phyloP scores from a whole-genome alignment of 495 filamentous ascomycete species.

The Penicillium tannophilum region DNA sequence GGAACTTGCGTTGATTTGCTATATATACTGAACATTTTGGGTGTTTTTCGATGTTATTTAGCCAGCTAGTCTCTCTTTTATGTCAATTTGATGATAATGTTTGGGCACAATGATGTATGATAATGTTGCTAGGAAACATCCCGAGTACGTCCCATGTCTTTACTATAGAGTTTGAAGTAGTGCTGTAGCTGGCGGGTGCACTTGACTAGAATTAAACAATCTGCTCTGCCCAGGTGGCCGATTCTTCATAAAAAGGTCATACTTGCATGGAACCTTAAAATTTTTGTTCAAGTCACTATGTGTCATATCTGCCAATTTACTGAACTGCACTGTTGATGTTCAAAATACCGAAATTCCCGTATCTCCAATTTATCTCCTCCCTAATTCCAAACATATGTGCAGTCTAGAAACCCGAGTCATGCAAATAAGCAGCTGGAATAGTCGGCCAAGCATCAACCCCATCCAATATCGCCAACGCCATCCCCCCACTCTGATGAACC shows the following conservation, averaged over 20 bases:
- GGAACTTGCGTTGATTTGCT: constrained; percentile 4
- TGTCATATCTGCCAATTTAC: too few species aligned
- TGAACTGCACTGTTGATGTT: too few species aligned
- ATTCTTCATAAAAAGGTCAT: not conserved
- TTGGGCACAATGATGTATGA: constrained; percentile 1
- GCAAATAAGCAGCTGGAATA: constrained; percentile 31
- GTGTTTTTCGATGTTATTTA: constrained; percentile 15
- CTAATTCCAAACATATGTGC: not conserved
- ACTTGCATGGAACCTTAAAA: not conserved
- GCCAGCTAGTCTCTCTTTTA: constrained; percentile 16
- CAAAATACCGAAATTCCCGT: not conserved
- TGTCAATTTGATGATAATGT: constrained; percentile 11
- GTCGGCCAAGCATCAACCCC: constrained; percentile 59
- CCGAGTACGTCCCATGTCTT: not conserved
- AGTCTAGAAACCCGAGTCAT: constrained; percentile 24
- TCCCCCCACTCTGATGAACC: constrained; percentile 58
- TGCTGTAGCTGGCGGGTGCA: too few species aligned
- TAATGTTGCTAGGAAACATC: not conserved
- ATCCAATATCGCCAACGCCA: constrained; percentile 58
- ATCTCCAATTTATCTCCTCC: not conserved
- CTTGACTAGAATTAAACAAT: not conserved
- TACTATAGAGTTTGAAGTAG: too few species aligned
- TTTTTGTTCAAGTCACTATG: not conserved
- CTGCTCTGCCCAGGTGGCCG: not conserved
- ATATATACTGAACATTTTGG: constrained; percentile 9